Evolutionary conservation across 257 asterid genomes (phyloP), one percentile per base, ranked within the genome.

Genomic region (Lavandula angustifolia): DNA sequence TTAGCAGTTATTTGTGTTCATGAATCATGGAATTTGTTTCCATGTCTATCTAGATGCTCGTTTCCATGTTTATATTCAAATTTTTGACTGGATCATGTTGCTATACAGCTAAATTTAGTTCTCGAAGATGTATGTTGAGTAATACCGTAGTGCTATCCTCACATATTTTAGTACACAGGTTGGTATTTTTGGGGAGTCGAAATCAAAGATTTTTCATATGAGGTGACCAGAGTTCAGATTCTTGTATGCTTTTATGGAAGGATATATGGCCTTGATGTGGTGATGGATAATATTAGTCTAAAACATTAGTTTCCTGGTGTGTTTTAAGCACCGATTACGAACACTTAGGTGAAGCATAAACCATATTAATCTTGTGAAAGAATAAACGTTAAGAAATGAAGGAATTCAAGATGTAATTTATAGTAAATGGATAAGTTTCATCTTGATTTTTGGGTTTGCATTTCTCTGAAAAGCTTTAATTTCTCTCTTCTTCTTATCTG

Each of bases 371-470:
- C 34, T 53, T 42, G 17, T 43, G 62, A 29, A 40, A 12, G 49
- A 14, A 13, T 18, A 31, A 27, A 13, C 11, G 34, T 22, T 29
- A 40, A 60, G 62, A 18, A 51, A 12, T 65, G 60, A 35, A 38
- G 31, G 65, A 14, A 42, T 46, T 62, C 3, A 35, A 31, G 6
- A 32, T 9, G 56, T 52, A 43, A n/a, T 64, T 27, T 37, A 22
- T 14, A 32, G 44, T 1, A 34, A 65, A 49, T 4, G 2, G 8
- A 60, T 32, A n/a, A 47, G 53, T 61, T 65, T 46, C 38, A 51
- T 52, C 29, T 40, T 49, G 71, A 52, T 43, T 42, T 52, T 56
- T 51, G 62, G 42, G 9, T 51, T 52, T 22, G 46, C 58, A 7
- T 10, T 10, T 4, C 54, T 48, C 43, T 65, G 46, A 42, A 64